A percentile compares a stretch with the other conserved stretches of the same genome.
phyloP scores from a whole-genome alignment of 2,329 filamentous ascomycete genomes.

The Alternaria brassicae region DNA sequence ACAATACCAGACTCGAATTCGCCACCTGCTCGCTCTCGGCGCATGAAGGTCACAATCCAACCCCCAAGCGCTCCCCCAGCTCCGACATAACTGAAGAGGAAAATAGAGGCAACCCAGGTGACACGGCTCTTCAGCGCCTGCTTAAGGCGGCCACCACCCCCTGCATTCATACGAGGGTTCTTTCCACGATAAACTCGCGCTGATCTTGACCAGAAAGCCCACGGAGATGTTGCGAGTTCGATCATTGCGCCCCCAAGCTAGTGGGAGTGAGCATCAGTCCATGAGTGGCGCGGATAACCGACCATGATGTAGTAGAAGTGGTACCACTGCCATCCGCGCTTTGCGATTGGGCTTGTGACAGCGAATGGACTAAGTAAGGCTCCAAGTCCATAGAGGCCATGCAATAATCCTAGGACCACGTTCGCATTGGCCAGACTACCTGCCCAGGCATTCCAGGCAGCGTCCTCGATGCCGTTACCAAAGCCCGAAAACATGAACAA shows the following conservation, averaged over 20 bases:
- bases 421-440: constrained; percentile 75
- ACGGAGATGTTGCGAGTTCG: constrained; percentile 61
- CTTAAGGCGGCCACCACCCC: constrained; percentile 55
- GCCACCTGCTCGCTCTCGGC: constrained; percentile 70
- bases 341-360: constrained; percentile 72
- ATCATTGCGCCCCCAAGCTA: constrained; percentile 56
- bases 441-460: constrained; percentile 65
- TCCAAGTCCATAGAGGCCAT: constrained; percentile 73
- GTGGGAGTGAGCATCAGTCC: background rate
- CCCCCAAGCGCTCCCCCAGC: constrained; percentile 76
- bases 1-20: constrained; percentile 75
- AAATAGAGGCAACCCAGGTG: constrained; percentile 73
- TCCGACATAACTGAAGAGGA: constrained; percentile 78
- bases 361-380: constrained; percentile 72
- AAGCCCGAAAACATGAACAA: constrained; percentile 71
- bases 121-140: constrained; percentile 58
- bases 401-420: constrained; percentile 73
- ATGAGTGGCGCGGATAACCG: background rate
- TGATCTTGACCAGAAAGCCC: constrained; percentile 68
- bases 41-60: constrained; percentile 86
- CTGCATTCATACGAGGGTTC: constrained; percentile 50
- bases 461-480: constrained; percentile 71
- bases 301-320: constrained; percentile 75
- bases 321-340: constrained; percentile 68
- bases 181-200: constrained; percentile 62